A percentile compares a stretch with the other conserved stretches of the same genome.
phyloP scores from a whole-genome alignment of 345 rosid genomes.

The Eutrema japonicum region DNA sequence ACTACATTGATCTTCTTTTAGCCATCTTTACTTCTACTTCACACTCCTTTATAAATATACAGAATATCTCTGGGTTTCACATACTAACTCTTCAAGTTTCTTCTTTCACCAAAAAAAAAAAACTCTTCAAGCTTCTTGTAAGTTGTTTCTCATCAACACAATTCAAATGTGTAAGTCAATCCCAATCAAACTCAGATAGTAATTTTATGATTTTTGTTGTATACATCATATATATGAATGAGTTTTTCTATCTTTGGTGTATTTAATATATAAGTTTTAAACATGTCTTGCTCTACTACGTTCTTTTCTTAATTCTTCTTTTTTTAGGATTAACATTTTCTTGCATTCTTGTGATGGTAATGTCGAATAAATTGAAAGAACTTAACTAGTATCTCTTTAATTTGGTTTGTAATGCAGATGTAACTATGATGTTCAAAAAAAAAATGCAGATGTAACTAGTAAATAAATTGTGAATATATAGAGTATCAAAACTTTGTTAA shows the following conservation, averaged over 20 bases:
- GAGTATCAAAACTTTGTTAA: neutral
- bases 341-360: neutral
- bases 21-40: slow-evolving; percentile 21
- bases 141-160: slow-evolving; percentile 9
- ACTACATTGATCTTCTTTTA: slow-evolving; percentile 10
- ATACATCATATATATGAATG: neutral
- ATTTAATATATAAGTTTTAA: neutral
- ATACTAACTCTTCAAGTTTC: slow-evolving; percentile 8
- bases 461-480: neutral
- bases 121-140: slow-evolving; percentile 10
- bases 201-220: neutral
- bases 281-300: slow-evolving; percentile 1
- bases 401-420: neutral
- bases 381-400: neutral
- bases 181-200: slow-evolving; percentile 2
- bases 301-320: neutral
- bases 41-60: slow-evolving; percentile 1
- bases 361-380: neutral
- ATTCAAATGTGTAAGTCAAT: slow-evolving; percentile 32
- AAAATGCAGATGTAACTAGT: slow-evolving; percentile 9
- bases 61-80: slow-evolving; percentile 17
- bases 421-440: neutral
- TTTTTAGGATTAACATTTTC: neutral
- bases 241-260: neutral
- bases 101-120: neutral